These are phyloP conservation scores for Heliamphora pulchella DNA, from an alignment of 179 eudicot genomes.

Conservation along the genomic window DNA sequence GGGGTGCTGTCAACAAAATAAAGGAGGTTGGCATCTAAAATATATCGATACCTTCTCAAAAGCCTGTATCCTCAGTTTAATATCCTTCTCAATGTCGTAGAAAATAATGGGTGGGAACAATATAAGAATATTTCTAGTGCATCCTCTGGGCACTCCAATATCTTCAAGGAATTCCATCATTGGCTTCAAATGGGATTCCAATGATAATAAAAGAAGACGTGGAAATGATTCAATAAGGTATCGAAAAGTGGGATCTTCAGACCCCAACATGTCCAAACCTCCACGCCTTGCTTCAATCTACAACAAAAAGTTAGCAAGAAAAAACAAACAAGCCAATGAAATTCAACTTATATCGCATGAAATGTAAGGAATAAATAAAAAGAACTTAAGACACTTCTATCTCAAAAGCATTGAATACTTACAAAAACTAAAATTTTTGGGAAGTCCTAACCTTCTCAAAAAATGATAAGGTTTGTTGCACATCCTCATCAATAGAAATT, in stretches of 20 bases:
- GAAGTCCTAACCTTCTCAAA: slow-evolving; percentile 63
- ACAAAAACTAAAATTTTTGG: slow-evolving; percentile 7
- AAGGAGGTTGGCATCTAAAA: not conserved
- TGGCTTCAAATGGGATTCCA: slow-evolving; percentile 45
- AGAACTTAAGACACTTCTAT: not conserved
- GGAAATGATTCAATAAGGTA: slow-evolving; percentile 86
- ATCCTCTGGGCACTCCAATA: slow-evolving; percentile 49
- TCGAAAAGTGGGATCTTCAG: slow-evolving; percentile 46
- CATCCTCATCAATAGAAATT: slow-evolving; percentile 66
- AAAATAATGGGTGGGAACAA: slow-evolving; percentile 68
- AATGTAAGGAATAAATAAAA: not conserved
- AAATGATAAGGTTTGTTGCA: slow-evolving; percentile 78
- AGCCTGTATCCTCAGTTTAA: slow-evolving; percentile 39
- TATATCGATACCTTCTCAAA: slow-evolving; percentile 49
- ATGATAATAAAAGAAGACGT: slow-evolving; percentile 59
- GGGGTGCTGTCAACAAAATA: not conserved
- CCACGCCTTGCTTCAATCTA: slow-evolving; percentile 94
- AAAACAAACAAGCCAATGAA: not conserved
- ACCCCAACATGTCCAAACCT: slow-evolving; percentile 68
- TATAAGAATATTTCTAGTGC: slow-evolving; percentile 49
- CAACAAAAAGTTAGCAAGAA: not conserved
- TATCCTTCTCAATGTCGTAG: slow-evolving; percentile 40
- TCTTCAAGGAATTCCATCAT: slow-evolving; percentile 45
- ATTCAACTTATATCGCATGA: not conserved
- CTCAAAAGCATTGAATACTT: not conserved